phyloP scores from a whole-genome alignment of 805 yeast genomes.

The Lachancea sp. region DNA sequence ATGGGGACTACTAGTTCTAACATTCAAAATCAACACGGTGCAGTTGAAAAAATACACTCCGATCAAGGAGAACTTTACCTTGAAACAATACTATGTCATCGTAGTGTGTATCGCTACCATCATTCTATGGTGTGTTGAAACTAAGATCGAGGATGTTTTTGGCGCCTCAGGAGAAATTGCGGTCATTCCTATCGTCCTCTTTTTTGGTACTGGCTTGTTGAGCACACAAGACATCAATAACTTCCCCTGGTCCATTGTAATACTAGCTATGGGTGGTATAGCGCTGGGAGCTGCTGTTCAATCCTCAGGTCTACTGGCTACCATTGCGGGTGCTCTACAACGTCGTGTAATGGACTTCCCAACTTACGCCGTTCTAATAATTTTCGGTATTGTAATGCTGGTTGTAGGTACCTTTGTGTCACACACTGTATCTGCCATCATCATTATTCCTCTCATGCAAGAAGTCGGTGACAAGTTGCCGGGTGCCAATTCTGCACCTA shows the following conservation, averaged over 20 bases:
- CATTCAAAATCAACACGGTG: slow-evolving; percentile 45
- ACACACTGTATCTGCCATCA: slow-evolving; percentile 94
- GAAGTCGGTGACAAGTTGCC: slow-evolving; percentile 72
- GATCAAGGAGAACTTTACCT: slow-evolving; percentile 60
- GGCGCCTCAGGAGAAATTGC: slow-evolving; percentile 95
- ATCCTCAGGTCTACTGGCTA: slow-evolving; percentile 76
- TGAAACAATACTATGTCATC: slow-evolving; percentile 67
- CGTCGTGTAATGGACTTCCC: slow-evolving; percentile 52
- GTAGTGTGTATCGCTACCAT: slow-evolving; percentile 69
- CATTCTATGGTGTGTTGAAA: slow-evolving; percentile 82
- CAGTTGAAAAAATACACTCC: slow-evolving; percentile 42
- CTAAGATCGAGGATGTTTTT: slow-evolving; percentile 58
- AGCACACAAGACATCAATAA: slow-evolving; percentile 84
- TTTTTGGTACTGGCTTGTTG: slow-evolving; percentile 84
- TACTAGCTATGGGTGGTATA: slow-evolving; percentile 95
- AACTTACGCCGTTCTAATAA: slow-evolving; percentile 63
- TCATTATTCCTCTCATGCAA: slow-evolving; percentile 80
- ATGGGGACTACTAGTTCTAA: slow-evolving; percentile 60
- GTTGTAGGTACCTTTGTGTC: slow-evolving; percentile 92
- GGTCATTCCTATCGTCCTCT: slow-evolving; percentile 72
- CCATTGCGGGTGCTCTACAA: slow-evolving; percentile 70
- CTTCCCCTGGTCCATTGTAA: slow-evolving; percentile 93
- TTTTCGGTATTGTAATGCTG: slow-evolving; percentile 77
- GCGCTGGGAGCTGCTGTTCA: slow-evolving; percentile 92
- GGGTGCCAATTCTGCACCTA: slow-evolving; percentile 61